Evolutionary conservation across 768 basidiomycete species (phyloP).

Genomic region (Pleurotus pulmonarius): DNA sequence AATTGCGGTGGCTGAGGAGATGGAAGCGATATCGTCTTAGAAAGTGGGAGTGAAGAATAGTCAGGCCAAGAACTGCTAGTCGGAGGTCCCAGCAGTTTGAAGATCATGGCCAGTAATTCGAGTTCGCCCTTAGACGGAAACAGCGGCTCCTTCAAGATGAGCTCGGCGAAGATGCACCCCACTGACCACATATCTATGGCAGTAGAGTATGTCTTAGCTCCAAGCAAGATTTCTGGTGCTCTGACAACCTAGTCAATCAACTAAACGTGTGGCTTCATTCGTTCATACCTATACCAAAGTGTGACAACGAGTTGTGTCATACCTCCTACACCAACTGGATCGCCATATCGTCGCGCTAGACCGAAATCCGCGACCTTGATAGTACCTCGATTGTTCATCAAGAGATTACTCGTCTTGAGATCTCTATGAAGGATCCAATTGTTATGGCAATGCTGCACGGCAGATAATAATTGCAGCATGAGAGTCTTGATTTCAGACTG

Average conservation of each 20-base stretch:
- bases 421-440: slow-evolving; percentile 99
- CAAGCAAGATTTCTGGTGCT: slow-evolving; percentile 92
- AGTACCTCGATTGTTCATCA: slow-evolving; percentile 98
- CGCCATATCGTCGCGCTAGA: slow-evolving; percentile 91
- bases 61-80: slow-evolving; percentile 85
- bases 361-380: slow-evolving; percentile 99
- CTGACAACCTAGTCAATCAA: slow-evolving; percentile 35
- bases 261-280: slow-evolving; percentile 12
- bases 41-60: slow-evolving; percentile 72
- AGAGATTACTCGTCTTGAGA: slow-evolving; percentile 92
- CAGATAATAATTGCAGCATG: slow-evolving; percentile 89
- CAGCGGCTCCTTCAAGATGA: slow-evolving; percentile 92
- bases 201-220: slow-evolving; percentile 90
- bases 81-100: slow-evolving; percentile 93
- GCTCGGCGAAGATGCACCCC: slow-evolving; percentile 96
- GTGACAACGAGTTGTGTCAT: slow-evolving; percentile 98
- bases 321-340: slow-evolving; percentile 93
- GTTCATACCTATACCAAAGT: slow-evolving; percentile 87
- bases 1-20: slow-evolving; percentile 73
- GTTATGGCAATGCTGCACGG: slow-evolving; percentile 88
- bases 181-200: slow-evolving; percentile 99
- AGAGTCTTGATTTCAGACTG: slow-evolving; percentile 99
- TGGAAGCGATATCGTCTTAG: slow-evolving; percentile 75
- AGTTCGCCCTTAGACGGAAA: slow-evolving; percentile 96
- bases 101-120: slow-evolving; percentile 90